Conservation (phyloP, 768 basidiomycete genomes). For the Ephemerocybe angulata region DNA sequence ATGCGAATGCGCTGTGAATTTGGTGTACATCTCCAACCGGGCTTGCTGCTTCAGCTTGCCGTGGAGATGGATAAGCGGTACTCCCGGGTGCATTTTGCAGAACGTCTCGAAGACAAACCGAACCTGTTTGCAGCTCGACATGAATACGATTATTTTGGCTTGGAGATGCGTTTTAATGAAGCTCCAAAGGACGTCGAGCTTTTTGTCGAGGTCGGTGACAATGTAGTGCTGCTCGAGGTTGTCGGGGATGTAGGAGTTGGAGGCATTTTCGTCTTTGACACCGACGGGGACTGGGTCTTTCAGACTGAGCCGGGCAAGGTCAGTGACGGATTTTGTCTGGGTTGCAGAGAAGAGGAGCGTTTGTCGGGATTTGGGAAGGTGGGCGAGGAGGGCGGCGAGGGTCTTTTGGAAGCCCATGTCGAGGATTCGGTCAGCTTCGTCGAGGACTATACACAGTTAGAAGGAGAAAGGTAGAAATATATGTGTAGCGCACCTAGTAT, state of each 20-base stretch:
- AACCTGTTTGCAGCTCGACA: slow-evolving; percentile 95
- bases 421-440: slow-evolving; percentile 94
- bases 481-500: slow-evolving; percentile 60
- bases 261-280: slow-evolving; percentile 46
- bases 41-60: slow-evolving; percentile 97
- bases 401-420: slow-evolving; percentile 95
- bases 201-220: slow-evolving; percentile 77
- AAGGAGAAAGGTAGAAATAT: not conserved
- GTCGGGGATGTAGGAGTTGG: slow-evolving; percentile 59
- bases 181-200: slow-evolving; percentile 88
- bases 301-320: slow-evolving; percentile 87
- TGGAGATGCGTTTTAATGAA: slow-evolving; percentile 94
- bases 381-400: slow-evolving; percentile 83
- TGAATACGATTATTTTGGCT: slow-evolving; percentile 87
- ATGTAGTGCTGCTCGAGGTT: slow-evolving; percentile 88
- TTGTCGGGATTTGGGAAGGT: slow-evolving; percentile 89
- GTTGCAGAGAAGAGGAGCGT: slow-evolving; percentile 97
- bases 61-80: slow-evolving; percentile 89
- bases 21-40: slow-evolving; percentile 76
- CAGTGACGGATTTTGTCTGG: slow-evolving; percentile 84
- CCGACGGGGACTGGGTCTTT: slow-evolving; percentile 76
- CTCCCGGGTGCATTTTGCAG: slow-evolving; percentile 91
- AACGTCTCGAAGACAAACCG: slow-evolving; percentile 96
- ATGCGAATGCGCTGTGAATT: slow-evolving; percentile 77
- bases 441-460: slow-evolving; percentile 58